Conservation (phyloP, 805 yeast species). For the Hanseniaspora mollemarum region DNA sequence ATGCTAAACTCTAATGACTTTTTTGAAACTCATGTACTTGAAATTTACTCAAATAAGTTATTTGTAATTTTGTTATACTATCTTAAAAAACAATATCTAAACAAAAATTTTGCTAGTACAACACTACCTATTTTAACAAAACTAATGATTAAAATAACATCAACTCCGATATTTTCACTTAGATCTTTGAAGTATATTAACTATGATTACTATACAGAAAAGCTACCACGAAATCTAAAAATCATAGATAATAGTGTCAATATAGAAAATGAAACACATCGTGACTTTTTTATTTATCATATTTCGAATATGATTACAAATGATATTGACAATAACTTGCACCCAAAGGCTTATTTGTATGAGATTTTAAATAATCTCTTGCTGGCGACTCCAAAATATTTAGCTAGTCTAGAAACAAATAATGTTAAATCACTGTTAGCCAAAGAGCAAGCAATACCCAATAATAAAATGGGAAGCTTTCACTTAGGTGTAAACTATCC, state of each 20-base stretch:
- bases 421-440: constrained; percentile 21
- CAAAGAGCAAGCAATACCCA: constrained; percentile 20
- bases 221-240: constrained; percentile 45
- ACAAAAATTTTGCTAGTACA: constrained; percentile 20
- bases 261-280: constrained; percentile 38
- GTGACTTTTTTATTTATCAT: constrained; percentile 54
- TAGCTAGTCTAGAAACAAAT: constrained; percentile 16
- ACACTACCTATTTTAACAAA: constrained; percentile 42
- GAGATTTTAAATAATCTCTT: constrained; percentile 54
- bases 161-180: constrained; percentile 32
- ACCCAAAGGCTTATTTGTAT: constrained; percentile 36
- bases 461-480: constrained; percentile 26
- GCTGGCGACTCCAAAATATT: constrained; percentile 29
- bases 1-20: constrained; percentile 57
- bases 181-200: constrained; percentile 39
- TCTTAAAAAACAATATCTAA: constrained; percentile 35
- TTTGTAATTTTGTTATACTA: constrained; percentile 46
- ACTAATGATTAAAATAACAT: constrained; percentile 40
- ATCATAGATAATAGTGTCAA: constrained; percentile 26
- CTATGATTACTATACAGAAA: constrained; percentile 34
- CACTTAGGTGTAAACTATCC: constrained; percentile 41
- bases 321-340: constrained; percentile 30
- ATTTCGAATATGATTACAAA: constrained; percentile 35
- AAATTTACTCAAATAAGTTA: constrained; percentile 43
- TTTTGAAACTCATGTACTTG: constrained; percentile 38